Percentiles rank a stretch among this genome's conserved stretches.
Evolutionary conservation across 768 basidiomycete species (phyloP).

Genomic region (Melanogaster broomeanus): DNA sequence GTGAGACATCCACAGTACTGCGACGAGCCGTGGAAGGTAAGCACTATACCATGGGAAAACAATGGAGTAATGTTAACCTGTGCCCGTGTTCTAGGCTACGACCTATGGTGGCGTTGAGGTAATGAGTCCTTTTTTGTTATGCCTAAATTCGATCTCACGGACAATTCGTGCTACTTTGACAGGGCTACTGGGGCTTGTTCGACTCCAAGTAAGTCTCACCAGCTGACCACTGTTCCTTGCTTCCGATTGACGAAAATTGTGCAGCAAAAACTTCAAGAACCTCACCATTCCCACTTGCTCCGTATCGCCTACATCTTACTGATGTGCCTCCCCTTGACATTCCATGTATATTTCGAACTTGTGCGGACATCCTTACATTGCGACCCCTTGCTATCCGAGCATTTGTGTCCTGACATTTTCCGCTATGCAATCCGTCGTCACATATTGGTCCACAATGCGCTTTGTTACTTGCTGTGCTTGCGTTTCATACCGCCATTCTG

Average conservation of each 20-base stretch:
- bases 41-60: conserved; percentile 13
- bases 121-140: conserved; percentile 10
- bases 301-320: conserved; percentile 1
- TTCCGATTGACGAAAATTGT: conserved; percentile 23
- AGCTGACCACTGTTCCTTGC: conserved; percentile 4
- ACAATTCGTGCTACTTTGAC: conserved; percentile 10
- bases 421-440: neutral
- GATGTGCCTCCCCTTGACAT: conserved; percentile 7
- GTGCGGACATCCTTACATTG: too few species aligned
- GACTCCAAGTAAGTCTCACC: conserved; percentile 47
- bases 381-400: too few species aligned
- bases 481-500: too few species aligned
- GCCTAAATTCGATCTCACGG: conserved; percentile 1
- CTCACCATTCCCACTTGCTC: conserved; percentile 66
- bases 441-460: too few species aligned
- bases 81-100: conserved; percentile 40
- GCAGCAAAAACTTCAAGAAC: conserved; percentile 69
- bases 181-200: conserved; percentile 69
- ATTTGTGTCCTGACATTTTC: neutral
- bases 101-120: conserved; percentile 82
- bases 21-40: conserved; percentile 83
- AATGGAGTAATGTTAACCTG: conserved; percentile 6
- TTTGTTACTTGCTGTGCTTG: too few species aligned
- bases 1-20: conserved; percentile 45
- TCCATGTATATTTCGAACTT: conserved; percentile 14